phyloP scores from a whole-genome alignment of 768 basidiomycete genomes.

The Auriculariales sp. region DNA sequence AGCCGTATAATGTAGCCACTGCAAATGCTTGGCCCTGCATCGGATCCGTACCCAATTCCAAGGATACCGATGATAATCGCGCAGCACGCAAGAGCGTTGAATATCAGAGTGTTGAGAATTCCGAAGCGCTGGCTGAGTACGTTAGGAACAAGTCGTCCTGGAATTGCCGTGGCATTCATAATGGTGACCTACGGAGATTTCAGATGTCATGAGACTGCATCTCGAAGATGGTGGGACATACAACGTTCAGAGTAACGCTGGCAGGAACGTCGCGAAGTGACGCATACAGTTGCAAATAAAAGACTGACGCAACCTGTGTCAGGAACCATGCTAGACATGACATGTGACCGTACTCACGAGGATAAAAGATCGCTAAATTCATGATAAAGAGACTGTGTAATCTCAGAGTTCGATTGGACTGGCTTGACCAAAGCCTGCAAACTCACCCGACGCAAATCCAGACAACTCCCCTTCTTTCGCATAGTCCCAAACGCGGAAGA shows the following conservation, averaged over 20 bases:
- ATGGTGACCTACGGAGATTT: conserved; percentile 26
- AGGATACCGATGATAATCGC: conserved; percentile 14
- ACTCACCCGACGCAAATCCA: not conserved
- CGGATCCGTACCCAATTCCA: conserved; percentile 19
- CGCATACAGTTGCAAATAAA: conserved; percentile 42
- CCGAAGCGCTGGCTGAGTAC: conserved; percentile 28
- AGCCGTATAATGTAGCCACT: too few species aligned
- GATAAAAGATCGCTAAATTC: not conserved
- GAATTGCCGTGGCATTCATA: conserved; percentile 33
- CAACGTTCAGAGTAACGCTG: conserved; percentile 40
- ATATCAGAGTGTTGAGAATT: conserved; percentile 25
- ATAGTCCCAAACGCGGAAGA: not conserved
- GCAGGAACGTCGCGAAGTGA: conserved; percentile 29
- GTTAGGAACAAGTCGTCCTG: conserved; percentile 36
- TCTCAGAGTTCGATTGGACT: not conserved
- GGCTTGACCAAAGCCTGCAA: not conserved
- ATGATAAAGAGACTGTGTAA: not conserved
- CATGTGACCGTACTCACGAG: not conserved
- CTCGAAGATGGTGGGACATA: conserved; percentile 14
- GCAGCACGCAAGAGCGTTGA: not conserved
- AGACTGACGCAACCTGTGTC: conserved; percentile 33
- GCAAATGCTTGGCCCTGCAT: too few species aligned
- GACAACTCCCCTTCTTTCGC: not conserved
- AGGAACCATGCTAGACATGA: not conserved
- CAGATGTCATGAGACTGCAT: not conserved